A percentile compares a stretch with the other conserved stretches of the same genome.
phyloP scores from a whole-genome alignment of 768 basidiomycete species.

The Boletus pseudopeckii region DNA sequence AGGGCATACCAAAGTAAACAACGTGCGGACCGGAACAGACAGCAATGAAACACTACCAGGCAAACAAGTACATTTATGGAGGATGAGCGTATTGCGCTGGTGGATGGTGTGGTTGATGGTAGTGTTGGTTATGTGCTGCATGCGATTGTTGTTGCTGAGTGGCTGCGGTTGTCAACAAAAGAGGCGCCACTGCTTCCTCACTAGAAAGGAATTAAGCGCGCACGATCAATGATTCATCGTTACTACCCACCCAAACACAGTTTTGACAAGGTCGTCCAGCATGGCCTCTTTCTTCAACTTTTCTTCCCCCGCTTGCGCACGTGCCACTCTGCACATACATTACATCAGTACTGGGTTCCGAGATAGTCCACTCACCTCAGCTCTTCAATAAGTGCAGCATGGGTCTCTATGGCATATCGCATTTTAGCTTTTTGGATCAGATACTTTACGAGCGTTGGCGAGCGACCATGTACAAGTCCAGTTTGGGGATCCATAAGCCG shows the following conservation, averaged over 20 bases:
- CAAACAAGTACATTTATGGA: conserved; percentile 3
- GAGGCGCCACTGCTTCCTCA: conserved; percentile 24
- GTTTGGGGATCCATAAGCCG: conserved; percentile 53
- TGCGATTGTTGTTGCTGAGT: conserved; percentile 8
- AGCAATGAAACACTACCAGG: background rate
- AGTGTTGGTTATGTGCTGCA: conserved; percentile 7
- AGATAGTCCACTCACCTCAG: conserved; percentile 34
- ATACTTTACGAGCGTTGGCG: conserved; percentile 71
- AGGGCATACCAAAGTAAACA: background rate
- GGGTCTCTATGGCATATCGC: conserved; percentile 62
- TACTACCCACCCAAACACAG: conserved; percentile 47
- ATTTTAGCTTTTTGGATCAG: conserved; percentile 68
- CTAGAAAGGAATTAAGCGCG: conserved; percentile 9
- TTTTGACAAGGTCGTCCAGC: conserved; percentile 50
- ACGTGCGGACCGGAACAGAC: background rate
- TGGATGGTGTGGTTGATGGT: conserved; percentile 7
- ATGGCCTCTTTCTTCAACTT: conserved; percentile 59
- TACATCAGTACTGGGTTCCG: background rate
- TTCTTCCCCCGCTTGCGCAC: conserved; percentile 50
- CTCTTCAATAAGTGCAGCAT: conserved; percentile 64
- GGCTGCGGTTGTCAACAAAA: conserved; percentile 9
- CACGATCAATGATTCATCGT: background rate
- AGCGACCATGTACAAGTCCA: conserved; percentile 63
- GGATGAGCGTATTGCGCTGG: conserved; percentile 15
- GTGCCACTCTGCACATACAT: conserved; percentile 34